Evolutionary conservation across 331 rosid species (phyloP), one percentile per base, ranked within the genome.

Genomic region (Pyracantha coccinea): DNA sequence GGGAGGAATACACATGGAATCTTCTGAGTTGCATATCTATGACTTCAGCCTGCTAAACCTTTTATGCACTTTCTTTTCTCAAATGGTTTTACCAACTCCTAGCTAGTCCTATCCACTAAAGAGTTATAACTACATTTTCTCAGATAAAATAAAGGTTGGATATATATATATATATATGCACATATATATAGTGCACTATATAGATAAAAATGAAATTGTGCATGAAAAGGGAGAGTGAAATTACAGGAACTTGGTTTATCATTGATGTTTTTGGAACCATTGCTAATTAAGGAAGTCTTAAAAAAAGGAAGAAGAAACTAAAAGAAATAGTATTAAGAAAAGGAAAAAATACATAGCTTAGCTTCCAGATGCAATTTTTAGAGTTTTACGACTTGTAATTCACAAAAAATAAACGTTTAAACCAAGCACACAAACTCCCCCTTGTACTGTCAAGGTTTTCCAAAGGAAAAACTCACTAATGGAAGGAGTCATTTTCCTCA

Each of bases 401-500:
- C 5, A 41, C 4, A 41, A 38, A 35, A 38, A 38, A 2, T 8
- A 38, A 9, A 0, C 45, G 47, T 41, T n/a, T 7, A 8, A 47
- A 28, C 74, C 52, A 71, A 71, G 47, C 27, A 17, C 74, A 69
- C 63, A 4, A 21, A 58, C 28, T 53, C 15, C 47, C 47, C 47
- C 47, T 41, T 11, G 14, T 41, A 41, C 47, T 41, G 15, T 41
- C 47, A 41, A 41, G 47, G 47, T 41, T 41, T 41, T 41, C 15
- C 15, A 41, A 41, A 41, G 47, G 11, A 41, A 41, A 41, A 14
- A 19, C 28, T 70, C 74, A 52, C 12, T 41, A 41, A 41, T 31
- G 75, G 65, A 24, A 71, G 33, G 66, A 55, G 66, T 85, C 75
- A 15, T 82, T 89, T 54, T 82, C 93, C 65, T 89, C 97, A 73